phyloP scores from a whole-genome alignment of 2,329 filamentous ascomycete species.

The Aureobasidium mangrovei region DNA sequence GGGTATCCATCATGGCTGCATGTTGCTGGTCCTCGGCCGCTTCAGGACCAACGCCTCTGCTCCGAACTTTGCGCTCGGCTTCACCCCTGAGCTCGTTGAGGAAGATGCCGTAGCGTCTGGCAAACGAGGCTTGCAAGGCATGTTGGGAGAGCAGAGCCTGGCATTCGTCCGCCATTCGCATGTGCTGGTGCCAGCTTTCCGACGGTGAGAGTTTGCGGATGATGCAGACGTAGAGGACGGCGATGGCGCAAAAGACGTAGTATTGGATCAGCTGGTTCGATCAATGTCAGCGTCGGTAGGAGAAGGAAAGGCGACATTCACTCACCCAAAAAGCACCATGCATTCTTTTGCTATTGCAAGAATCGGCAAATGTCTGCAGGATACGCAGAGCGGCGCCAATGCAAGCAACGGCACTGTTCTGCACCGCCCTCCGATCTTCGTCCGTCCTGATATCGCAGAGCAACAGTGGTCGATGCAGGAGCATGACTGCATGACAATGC shows the following conservation, averaged over 20 bases:
- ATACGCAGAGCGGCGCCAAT: slow-evolving; percentile 2
- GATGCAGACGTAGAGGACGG: slow-evolving; percentile 8
- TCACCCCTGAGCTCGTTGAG: background rate
- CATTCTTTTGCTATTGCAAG: slow-evolving; percentile 1
- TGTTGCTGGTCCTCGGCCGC: background rate
- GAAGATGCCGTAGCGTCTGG: slow-evolving; percentile 2
- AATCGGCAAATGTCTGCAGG: background rate
- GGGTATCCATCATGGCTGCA: background rate
- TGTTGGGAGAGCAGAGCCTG: background rate
- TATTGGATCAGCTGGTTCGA: slow-evolving; percentile 1
- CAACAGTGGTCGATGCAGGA: slow-evolving; percentile 28
- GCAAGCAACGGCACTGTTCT: background rate
- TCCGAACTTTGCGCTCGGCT: background rate
- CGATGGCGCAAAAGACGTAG: slow-evolving; percentile 7
- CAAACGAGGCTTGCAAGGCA: background rate
- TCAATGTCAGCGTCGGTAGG: background rate
- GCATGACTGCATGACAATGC: slow-evolving; percentile 28
- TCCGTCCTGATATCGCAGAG: slow-evolving; percentile 13
- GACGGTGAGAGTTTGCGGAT: background rate
- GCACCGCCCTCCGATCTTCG: background rate
- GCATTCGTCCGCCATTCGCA: background rate
- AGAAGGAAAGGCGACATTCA: background rate
- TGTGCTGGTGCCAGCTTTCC: slow-evolving; percentile 1
- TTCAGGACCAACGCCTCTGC: background rate
- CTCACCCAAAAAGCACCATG: slow-evolving; percentile 7